Base-by-base conservation (phyloP, 345 rosid genomes). In the Eucalyptus camaldulensis region DNA sequence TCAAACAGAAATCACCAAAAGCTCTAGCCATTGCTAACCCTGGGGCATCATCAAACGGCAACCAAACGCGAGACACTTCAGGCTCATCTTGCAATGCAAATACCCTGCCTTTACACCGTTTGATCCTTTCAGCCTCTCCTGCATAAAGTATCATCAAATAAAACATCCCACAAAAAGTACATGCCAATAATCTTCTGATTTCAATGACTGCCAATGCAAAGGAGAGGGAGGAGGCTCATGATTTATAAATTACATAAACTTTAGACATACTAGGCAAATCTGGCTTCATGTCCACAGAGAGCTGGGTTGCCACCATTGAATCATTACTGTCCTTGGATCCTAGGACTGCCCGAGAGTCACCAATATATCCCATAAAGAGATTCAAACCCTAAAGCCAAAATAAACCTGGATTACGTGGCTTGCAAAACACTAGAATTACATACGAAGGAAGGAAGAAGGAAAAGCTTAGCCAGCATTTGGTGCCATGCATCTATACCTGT, bases 11-110 rank as follows among this genome's bases (percentile, higher is more conserved):
- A 92, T 98, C 99, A 24, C 99, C 99, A 88, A 98, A 98, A 54
- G 99, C 99, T 87, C 99, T 95, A 81, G 99, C 99, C 99, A 98
- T 98, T 89, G 99, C 99, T 53, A 98, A 90, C 85, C 99, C 99
- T n/a, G 99, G 99, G 88, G 99, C 99, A 91, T 98, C 98, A 93
- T 98, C 99, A 92, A 93, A 98, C 50, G 99, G 99, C 93, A 98
- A 90, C 99, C 99, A 98, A 43, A 98, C 99, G 93, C 99, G 94
- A 49, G 96, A 91, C 72, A 98, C 99, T 94, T 97, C 99, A 88
- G 99, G 99, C 91, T 98, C 99, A 89, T 98, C 99, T 96, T 98
- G 98, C 93, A 97, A 89, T 4, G 99, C 98, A 92, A 98, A 98
- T 85, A 98, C 99, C 90, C 99, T 92, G 81, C 99, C 99, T 95